A percentile compares a stretch with the other conserved stretches of the same genome.
These are phyloP conservation scores for Laetiporus sulphureus DNA, from an alignment of 1,284 basidiomycete genomes.

Conservation along the genomic window DNA sequence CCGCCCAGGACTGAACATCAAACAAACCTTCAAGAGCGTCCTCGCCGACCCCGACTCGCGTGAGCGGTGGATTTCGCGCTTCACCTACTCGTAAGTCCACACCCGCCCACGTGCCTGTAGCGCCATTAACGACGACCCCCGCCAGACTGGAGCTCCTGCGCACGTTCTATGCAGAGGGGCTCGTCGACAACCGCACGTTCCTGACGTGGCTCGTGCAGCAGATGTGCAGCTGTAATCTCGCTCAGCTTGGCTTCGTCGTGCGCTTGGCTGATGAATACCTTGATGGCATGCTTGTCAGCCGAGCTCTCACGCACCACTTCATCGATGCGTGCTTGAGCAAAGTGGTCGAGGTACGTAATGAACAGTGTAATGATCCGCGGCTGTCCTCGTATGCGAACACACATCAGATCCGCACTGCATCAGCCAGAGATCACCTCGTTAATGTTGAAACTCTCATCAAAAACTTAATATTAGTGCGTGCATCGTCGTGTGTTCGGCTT, in stretches of 20 bases:
- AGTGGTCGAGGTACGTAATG: slow-evolving; percentile 56
- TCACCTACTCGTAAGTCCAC: slow-evolving; percentile 63
- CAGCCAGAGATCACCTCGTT: slow-evolving; percentile 47
- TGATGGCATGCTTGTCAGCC: slow-evolving; percentile 60
- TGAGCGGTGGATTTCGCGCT: slow-evolving; percentile 76
- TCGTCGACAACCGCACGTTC: slow-evolving; percentile 80
- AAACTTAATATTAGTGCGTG: slow-evolving; percentile 50
- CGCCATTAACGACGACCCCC: slow-evolving; percentile 5
- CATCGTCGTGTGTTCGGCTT: background rate
- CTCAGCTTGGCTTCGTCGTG: slow-evolving; percentile 79
- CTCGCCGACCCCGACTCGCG: slow-evolving; percentile 63
- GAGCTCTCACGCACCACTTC: slow-evolving; percentile 60
- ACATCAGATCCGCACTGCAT: slow-evolving; percentile 43
- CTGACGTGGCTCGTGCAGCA: slow-evolving; percentile 82
- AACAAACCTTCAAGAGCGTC: slow-evolving; percentile 74
- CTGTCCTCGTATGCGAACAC: background rate
- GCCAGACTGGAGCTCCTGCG: slow-evolving; percentile 67
- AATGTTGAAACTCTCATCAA: slow-evolving; percentile 50
- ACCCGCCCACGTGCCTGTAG: background rate
- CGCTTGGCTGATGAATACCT: slow-evolving; percentile 78
- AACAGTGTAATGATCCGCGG: background rate
- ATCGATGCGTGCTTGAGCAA: slow-evolving; percentile 62
- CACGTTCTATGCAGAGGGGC: slow-evolving; percentile 72
- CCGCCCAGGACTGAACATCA: slow-evolving; percentile 66
- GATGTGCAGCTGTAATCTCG: slow-evolving; percentile 70